A percentile compares a stretch with the other conserved stretches of the same genome.
phyloP scores from a whole-genome alignment of 139 green algal species.

The Micractinium conductrix region DNA sequence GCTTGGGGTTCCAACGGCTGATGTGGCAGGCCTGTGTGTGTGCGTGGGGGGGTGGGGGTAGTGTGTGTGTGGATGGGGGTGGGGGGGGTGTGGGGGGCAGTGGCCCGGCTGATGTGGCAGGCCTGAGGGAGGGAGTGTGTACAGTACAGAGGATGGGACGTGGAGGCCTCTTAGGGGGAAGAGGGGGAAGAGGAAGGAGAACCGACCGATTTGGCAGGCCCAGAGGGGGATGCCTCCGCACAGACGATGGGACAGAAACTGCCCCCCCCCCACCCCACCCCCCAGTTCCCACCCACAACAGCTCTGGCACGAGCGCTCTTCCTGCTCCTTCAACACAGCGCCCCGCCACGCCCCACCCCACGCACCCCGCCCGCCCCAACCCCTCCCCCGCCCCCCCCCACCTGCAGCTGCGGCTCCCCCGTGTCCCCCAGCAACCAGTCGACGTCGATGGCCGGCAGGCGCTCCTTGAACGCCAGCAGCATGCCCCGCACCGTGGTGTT shows the following conservation, averaged over 20 bases:
- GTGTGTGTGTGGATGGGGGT: neutral
- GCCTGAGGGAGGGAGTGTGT: neutral
- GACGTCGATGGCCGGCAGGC: neutral
- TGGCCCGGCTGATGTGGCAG: too few relatives aligned
- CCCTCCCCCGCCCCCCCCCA: neutral
- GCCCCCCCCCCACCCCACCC: too few relatives aligned
- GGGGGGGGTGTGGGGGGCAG: neutral
- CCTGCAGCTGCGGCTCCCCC: neutral
- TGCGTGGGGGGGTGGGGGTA: too few relatives aligned
- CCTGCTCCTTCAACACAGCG: too few relatives aligned
- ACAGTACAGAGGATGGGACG: neutral
- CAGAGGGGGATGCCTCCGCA: too few relatives aligned
- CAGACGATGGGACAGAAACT: too few relatives aligned
- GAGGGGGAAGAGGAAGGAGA: too few relatives aligned
- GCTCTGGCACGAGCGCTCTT: too few relatives aligned
- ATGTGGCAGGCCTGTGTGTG: conserved; percentile 14
- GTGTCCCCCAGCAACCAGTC: neutral
- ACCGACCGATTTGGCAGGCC: too few relatives aligned
- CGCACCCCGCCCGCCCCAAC: neutral
- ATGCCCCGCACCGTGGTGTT: neutral
- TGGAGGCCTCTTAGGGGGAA: too few relatives aligned
- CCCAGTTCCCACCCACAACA: too few relatives aligned
- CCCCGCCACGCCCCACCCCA: neutral
- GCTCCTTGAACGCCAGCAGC: conserved; percentile 3
- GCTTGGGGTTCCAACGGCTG: neutral